Evolutionary conservation across 1,139 yeast genomes (phyloP).

Genomic region (Lodderomyces beijingensis): DNA sequence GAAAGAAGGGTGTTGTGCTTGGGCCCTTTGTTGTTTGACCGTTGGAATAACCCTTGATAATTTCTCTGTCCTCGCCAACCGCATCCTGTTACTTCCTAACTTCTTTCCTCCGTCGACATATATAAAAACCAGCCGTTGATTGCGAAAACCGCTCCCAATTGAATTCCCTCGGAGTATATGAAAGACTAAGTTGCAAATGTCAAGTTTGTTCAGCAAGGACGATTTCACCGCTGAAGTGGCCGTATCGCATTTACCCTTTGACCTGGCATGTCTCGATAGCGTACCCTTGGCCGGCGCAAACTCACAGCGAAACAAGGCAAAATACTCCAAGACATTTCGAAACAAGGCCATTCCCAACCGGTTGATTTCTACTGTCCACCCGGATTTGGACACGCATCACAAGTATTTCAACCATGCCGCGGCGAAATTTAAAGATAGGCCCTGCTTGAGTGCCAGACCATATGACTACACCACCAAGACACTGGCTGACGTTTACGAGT

Average conservation of each 20-base stretch:
- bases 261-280: conserved; percentile 6
- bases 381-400: conserved; percentile 25
- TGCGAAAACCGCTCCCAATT: no score
- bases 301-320: conserved; percentile 4
- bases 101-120: no score
- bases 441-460: conserved; percentile 27
- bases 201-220: conserved; percentile 8
- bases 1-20: no score
- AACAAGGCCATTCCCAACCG: conserved; percentile 11
- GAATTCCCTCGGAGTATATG: no score
- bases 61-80: no score
- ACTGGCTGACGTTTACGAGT: conserved; percentile 15
- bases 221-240: conserved; percentile 11
- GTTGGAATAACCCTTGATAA: no score
- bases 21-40: no score
- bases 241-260: conserved; percentile 14
- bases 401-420: conserved; percentile 25
- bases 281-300: conserved; percentile 5
- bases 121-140: no score
- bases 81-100: no score
- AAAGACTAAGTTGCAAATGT: no score
- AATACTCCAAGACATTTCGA: conserved; percentile 12
- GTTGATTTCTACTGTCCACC: conserved; percentile 14
- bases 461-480: conserved; percentile 20
- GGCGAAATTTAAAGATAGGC: conserved; percentile 16